Conservation (phyloP, 306 rosid genomes). For the Cicer judaicum region DNA sequence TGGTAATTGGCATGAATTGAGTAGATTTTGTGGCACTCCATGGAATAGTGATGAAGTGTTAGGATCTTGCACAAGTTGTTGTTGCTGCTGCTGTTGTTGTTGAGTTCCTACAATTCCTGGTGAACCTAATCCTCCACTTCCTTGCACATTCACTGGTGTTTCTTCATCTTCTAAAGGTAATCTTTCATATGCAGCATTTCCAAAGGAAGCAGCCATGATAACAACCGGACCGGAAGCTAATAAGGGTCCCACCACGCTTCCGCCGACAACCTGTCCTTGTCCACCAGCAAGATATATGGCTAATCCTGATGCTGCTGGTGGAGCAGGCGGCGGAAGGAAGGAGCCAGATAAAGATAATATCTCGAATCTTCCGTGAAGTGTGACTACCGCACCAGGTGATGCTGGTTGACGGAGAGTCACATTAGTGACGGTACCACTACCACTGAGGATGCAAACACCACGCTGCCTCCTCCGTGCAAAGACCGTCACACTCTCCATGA, state of each 20-base stretch:
- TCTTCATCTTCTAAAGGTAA: slow-evolving; percentile 85
- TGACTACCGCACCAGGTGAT: slow-evolving; percentile 78
- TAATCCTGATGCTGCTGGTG: slow-evolving; percentile 71
- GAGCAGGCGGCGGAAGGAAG: slow-evolving; percentile 93
- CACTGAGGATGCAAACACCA: slow-evolving; percentile 84
- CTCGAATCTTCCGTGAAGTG: slow-evolving; percentile 87
- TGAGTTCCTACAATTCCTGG: slow-evolving; percentile 58
- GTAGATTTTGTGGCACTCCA: slow-evolving; percentile 84
- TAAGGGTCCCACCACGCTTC: slow-evolving; percentile 83
- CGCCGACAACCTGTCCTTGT: slow-evolving; percentile 94
- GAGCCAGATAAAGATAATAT: slow-evolving; percentile 84
- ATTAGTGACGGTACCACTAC: slow-evolving; percentile 86
- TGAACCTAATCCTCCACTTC: slow-evolving; percentile 61
- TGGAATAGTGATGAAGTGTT: slow-evolving; percentile 62
- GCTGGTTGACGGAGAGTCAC: slow-evolving; percentile 90
- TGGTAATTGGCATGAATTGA: slow-evolving; percentile 85
- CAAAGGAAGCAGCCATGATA: slow-evolving; percentile 88
- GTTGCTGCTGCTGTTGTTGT: slow-evolving; percentile 55
- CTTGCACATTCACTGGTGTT: slow-evolving; percentile 40
- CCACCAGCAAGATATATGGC: slow-evolving; percentile 87
- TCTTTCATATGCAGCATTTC: slow-evolving; percentile 95
- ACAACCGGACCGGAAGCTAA: slow-evolving; percentile 84
- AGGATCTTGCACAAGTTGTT: slow-evolving; percentile 62
- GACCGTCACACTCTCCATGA: slow-evolving; percentile 75
- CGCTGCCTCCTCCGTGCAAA: slow-evolving; percentile 81